These are phyloP conservation scores for Solanum corneliomulleri DNA, from an alignment of 257 asterid species.

Conservation along the genomic window DNA sequence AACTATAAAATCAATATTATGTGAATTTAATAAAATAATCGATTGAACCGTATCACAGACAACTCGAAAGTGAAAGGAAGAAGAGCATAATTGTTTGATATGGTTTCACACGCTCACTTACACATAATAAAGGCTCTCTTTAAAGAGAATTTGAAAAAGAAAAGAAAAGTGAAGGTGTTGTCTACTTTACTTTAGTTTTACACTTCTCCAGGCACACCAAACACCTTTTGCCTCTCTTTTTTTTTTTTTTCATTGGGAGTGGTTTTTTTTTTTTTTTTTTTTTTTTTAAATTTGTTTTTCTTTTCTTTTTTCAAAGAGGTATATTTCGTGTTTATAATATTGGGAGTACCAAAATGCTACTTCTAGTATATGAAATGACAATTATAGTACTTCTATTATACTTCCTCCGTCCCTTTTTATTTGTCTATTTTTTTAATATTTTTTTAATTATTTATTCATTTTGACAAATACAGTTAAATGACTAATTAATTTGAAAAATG, in stretches of 20 bases:
- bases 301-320: not conserved
- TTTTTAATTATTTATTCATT: no score
- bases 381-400: not conserved
- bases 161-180: conserved; percentile 2
- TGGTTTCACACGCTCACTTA: conserved; percentile 8
- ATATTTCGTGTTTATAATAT: not conserved
- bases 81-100: not conserved
- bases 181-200: conserved; percentile 17
- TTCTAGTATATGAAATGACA: not conserved
- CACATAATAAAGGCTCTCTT: not conserved
- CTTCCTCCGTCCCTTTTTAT: no score
- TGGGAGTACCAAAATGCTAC: not conserved
- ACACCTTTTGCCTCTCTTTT: not conserved
- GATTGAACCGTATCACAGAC: not conserved
- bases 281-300: not conserved
- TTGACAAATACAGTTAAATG: no score
- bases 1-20: no score
- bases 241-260: not conserved
- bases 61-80: not conserved
- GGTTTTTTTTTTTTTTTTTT: no score
- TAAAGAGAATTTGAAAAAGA: conserved; percentile 4
- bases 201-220: not conserved
- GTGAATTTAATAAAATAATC: no score
- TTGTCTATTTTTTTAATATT: no score
- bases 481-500: no score